Evolutionary conservation across 2,329 filamentous ascomycete genomes (phyloP).

Genomic region (Arthrobotrys musiformis): DNA sequence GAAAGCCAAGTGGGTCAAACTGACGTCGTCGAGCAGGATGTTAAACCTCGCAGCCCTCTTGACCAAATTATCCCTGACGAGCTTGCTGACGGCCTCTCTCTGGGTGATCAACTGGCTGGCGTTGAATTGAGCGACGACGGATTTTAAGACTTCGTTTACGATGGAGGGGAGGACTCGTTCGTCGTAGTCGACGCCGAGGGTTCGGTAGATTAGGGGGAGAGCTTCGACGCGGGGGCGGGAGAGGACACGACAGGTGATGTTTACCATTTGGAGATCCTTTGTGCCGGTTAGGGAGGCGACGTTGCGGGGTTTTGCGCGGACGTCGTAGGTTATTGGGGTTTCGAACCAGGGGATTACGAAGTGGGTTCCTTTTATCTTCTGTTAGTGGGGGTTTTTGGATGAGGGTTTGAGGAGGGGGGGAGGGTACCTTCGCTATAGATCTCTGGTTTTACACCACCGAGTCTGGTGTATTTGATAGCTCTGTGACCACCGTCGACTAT

Average conservation of each 20-base stretch:
- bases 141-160: constrained; percentile 98
- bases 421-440: constrained; percentile 91
- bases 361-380: constrained; percentile 76
- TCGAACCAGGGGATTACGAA: constrained; percentile 96
- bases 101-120: constrained; percentile 98
- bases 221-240: constrained; percentile 87
- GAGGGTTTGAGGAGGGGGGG: neutral
- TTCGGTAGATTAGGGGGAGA: constrained; percentile 96
- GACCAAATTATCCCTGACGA: constrained; percentile 93
- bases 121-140: constrained; percentile 98
- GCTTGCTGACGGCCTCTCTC: constrained; percentile 91
- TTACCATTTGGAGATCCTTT: constrained; percentile 99
- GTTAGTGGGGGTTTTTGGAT: neutral
- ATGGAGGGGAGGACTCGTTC: constrained; percentile 96
- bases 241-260: constrained; percentile 99
- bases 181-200: constrained; percentile 93
- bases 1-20: constrained; percentile 83
- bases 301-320: constrained; percentile 95
- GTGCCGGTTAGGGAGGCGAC: constrained; percentile 97
- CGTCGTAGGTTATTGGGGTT: constrained; percentile 95
- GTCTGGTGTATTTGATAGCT: constrained; percentile 95
- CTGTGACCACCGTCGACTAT: constrained; percentile 95
- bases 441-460: constrained; percentile 93
- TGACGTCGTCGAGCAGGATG: constrained; percentile 96
- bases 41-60: constrained; percentile 94